Percentiles rank a stretch among this genome's conserved stretches.
Conservation (phyloP, 2,329 filamentous ascomycete genomes). For the Mariannaea sp. region DNA sequence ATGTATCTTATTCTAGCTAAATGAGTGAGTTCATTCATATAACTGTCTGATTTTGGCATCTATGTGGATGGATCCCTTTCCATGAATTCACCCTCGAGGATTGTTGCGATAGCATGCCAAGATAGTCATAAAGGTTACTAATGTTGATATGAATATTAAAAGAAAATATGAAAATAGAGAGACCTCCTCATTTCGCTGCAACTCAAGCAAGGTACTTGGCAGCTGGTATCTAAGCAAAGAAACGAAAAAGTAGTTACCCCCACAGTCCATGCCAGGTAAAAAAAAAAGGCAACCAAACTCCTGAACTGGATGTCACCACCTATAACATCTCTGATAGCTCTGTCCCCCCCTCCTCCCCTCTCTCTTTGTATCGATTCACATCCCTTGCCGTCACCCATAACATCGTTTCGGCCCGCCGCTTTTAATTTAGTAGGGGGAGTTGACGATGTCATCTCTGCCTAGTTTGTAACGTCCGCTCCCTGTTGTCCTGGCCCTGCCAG, state of each 20-base stretch:
- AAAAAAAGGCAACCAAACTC: slow-evolving; percentile 33
- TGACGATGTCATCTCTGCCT: slow-evolving; percentile 81
- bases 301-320: slow-evolving; percentile 22
- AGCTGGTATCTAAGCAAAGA: slow-evolving; percentile 38
- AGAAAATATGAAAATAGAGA: neutral
- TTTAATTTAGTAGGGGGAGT: slow-evolving; percentile 61
- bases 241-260: slow-evolving; percentile 16
- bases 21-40: too few relatives aligned
- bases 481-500: slow-evolving; percentile 56
- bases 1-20: too few relatives aligned
- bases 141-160: neutral
- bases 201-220: slow-evolving; percentile 3
- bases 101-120: too few relatives aligned
- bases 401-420: neutral
- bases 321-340: slow-evolving; percentile 7
- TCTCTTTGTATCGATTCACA: too few relatives aligned
- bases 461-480: slow-evolving; percentile 72
- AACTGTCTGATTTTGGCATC: too few relatives aligned
- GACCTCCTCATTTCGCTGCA: slow-evolving; percentile 8
- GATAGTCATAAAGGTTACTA: too few relatives aligned
- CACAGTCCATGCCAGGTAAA: slow-evolving; percentile 10
- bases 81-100: too few relatives aligned
- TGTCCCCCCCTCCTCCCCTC: slow-evolving; percentile 3
- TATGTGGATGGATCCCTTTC: too few relatives aligned
- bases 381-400: slow-evolving; percentile 1